phyloP scores from a whole-genome alignment of 768 basidiomycete genomes.

The Cystobasidium onofrii region DNA sequence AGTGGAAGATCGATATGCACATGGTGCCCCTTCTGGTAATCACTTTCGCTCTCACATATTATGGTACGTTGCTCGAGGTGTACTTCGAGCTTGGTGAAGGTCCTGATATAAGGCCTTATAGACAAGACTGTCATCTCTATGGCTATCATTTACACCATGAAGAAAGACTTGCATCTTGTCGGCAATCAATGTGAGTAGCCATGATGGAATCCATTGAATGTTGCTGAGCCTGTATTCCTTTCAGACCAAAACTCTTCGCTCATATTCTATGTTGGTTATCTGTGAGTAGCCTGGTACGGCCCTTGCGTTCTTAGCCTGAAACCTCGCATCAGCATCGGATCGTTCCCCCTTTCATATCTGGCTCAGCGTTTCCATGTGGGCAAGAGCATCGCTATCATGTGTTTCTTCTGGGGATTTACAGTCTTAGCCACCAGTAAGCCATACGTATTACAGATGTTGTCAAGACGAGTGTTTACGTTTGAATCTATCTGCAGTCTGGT shows the following conservation, averaged over 20 bases:
- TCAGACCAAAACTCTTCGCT: neutral
- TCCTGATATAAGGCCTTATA: neutral
- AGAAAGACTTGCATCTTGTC: slow-evolving; percentile 1
- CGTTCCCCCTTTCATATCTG: slow-evolving; percentile 4
- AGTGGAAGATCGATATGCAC: neutral
- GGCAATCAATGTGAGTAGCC: slow-evolving; percentile 2
- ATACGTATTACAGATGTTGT: neutral
- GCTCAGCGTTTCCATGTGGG: slow-evolving; percentile 1
- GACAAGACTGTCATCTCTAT: slow-evolving; percentile 1
- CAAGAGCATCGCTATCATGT: slow-evolving; percentile 1
- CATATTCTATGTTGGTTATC: neutral
- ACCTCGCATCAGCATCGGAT: neutral
- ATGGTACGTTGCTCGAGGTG: neutral
- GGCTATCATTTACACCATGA: slow-evolving; percentile 11
- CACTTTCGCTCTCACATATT: neutral
- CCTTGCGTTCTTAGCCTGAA: neutral
- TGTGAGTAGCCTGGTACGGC: neutral
- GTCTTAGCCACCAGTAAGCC: neutral
- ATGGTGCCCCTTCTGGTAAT: slow-evolving; percentile 7
- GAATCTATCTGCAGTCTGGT: neutral
- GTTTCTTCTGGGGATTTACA: neutral
- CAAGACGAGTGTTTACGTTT: no score
- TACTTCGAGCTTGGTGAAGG: no score
- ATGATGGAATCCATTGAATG: neutral
- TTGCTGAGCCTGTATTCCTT: no score